Evolutionary conservation across 2,329 filamentous ascomycete species (phyloP).

Genomic region (Fusarium globosum): DNA sequence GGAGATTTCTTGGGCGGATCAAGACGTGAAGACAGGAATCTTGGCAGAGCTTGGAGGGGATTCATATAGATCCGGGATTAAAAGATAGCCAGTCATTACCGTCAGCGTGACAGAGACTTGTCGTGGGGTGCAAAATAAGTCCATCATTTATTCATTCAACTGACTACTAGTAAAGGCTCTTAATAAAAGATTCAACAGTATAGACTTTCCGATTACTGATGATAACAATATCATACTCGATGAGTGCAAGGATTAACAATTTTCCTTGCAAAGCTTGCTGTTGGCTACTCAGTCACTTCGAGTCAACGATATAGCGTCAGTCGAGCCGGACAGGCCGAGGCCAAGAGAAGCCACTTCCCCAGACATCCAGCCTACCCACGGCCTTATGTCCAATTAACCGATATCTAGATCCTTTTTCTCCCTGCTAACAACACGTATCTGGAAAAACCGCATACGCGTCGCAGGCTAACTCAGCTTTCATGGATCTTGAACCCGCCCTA

Average conservation of each 20-base stretch:
- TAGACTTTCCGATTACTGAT: not conserved
- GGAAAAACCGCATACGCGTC: not conserved
- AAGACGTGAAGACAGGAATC: not conserved
- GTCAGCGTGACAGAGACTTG: not conserved
- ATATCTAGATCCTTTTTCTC: not conserved
- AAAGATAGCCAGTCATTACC: not conserved
- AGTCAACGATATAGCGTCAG: not conserved
- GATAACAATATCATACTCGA: not conserved
- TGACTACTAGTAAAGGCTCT: not conserved
- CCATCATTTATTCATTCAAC: rapidly evolving
- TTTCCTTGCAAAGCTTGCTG: not conserved
- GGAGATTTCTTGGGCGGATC: not conserved
- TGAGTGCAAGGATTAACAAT: not conserved
- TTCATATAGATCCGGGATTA: not conserved
- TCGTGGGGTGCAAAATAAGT: not conserved
- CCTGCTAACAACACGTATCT: rapidly evolving
- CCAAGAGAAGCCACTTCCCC: not conserved
- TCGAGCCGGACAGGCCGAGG: not conserved
- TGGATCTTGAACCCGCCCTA: not conserved
- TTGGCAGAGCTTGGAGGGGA: not conserved
- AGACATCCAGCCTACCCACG: not conserved
- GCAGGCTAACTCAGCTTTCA: not conserved
- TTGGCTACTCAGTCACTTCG: not conserved
- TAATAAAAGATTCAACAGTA: rapidly evolving
- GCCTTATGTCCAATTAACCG: not conserved